A percentile compares a stretch with the other conserved stretches of the same genome.
These are phyloP conservation scores for Gossypium arboreum DNA, from an alignment of 345 rosid species.

Conservation along the genomic window DNA sequence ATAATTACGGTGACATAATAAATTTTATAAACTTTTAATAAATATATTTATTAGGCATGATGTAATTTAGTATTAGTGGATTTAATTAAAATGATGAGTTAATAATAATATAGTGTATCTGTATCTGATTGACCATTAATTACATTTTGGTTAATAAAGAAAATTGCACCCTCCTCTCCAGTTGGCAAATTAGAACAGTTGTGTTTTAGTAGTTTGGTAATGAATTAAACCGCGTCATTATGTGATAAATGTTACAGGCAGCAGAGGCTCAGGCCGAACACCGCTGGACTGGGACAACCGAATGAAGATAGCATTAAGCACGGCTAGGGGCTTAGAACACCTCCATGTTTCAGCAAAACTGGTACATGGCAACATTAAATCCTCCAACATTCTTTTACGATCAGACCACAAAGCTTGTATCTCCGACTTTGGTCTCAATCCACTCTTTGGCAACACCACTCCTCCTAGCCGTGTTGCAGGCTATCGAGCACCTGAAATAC, in stretches of 20 bases:
- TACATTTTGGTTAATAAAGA: too few species aligned
- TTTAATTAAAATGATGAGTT: too few species aligned
- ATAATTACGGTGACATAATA: too few species aligned
- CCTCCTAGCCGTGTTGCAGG: conserved; percentile 77
- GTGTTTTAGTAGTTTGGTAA: too few species aligned
- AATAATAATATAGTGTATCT: too few species aligned
- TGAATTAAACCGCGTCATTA: background rate
- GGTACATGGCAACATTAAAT: conserved; percentile 87
- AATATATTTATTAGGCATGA: too few species aligned
- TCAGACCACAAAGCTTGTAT: conserved; percentile 57
- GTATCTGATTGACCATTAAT: too few species aligned
- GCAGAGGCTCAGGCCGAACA: conserved; percentile 86
- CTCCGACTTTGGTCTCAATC: conserved; percentile 81
- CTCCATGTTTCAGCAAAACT: conserved; percentile 67
- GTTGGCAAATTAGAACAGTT: too few species aligned
- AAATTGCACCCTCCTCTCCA: too few species aligned
- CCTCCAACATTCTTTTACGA: conserved; percentile 81
- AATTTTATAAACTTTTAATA: too few species aligned
- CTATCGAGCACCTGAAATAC: conserved; percentile 86
- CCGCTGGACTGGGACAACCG: conserved; percentile 95
- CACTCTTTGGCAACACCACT: conserved; percentile 50
- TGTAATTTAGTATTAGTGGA: too few species aligned
- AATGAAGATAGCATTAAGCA: conserved; percentile 62
- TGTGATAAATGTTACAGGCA: conserved; percentile 40
- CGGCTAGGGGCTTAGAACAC: conserved; percentile 72